A percentile compares a stretch with the other conserved stretches of the same genome.
Conservation (phyloP, 306 rosid species). For the Leucaena leucocephala region DNA sequence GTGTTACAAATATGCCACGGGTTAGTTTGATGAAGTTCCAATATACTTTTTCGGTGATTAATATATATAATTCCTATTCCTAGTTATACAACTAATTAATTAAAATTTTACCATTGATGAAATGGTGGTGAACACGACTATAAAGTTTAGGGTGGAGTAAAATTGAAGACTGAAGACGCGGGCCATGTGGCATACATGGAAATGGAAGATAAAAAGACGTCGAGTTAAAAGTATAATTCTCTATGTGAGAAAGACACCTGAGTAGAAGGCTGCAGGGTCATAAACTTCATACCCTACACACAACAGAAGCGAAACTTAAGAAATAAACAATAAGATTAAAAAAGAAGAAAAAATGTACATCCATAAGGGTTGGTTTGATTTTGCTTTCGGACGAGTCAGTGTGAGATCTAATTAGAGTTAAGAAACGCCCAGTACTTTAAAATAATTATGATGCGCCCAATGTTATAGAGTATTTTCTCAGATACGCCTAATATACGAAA, state of each 20-base stretch:
- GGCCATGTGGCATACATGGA: neutral
- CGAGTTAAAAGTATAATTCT: neutral
- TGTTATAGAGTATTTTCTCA: no score
- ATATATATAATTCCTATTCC: no score
- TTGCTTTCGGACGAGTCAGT: neutral
- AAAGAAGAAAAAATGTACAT: neutral
- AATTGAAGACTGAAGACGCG: neutral
- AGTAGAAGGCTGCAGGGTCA: neutral
- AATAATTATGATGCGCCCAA: no score
- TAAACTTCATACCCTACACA: neutral
- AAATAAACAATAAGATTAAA: neutral
- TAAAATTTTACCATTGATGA: neutral
- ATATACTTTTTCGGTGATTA: neutral
- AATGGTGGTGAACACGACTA: neutral
- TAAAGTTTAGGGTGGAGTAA: neutral
- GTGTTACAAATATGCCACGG: neutral
- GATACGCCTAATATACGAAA: no score
- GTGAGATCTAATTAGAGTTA: no score
- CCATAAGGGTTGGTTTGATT: neutral
- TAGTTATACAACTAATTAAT: neutral
- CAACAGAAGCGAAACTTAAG: neutral
- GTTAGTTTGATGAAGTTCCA: neutral
- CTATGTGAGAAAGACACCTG: neutral
- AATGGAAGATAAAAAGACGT: neutral
- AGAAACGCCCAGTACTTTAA: no score